Evolutionary conservation across 2,329 filamentous ascomycete species (phyloP).

Genomic region (Elsinoe necatrix): DNA sequence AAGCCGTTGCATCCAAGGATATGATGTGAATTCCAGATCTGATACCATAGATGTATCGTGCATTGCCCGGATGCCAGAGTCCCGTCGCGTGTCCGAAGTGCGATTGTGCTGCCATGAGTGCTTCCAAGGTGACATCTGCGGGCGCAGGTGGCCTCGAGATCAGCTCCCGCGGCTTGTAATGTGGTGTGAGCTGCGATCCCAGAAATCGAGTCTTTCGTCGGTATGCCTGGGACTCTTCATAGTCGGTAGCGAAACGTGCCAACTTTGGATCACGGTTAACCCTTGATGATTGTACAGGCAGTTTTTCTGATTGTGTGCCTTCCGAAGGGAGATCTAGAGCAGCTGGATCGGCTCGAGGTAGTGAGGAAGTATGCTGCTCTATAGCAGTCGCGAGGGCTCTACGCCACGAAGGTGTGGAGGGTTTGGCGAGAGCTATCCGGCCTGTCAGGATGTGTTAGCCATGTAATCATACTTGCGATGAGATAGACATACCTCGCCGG

Average conservation of each 20-base stretch:
- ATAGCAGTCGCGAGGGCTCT: constrained; percentile 31
- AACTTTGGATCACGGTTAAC: not conserved
- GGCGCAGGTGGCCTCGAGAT: constrained; percentile 65
- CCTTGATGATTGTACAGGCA: not conserved
- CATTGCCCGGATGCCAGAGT: constrained; percentile 90
- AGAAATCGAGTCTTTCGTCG: constrained; percentile 21
- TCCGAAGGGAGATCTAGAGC: constrained; percentile 10
- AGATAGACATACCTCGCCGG: constrained; percentile 30
- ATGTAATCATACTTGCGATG: not conserved
- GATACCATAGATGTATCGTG: constrained; percentile 87
- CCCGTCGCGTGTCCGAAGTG: constrained; percentile 87
- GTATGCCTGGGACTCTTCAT: constrained; percentile 36
- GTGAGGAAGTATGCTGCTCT: constrained; percentile 21
- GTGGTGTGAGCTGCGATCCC: constrained; percentile 34
- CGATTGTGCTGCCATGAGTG: constrained; percentile 77
- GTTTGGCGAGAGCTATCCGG: constrained; percentile 32
- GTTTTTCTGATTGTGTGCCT: not conserved
- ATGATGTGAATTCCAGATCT: constrained; percentile 88
- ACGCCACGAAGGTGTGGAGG: constrained; percentile 29
- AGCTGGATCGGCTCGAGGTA: constrained; percentile 1
- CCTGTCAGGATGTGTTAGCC: constrained; percentile 24
- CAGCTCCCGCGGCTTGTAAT: constrained; percentile 59
- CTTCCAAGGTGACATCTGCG: constrained; percentile 77
- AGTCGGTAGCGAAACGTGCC: constrained; percentile 32
- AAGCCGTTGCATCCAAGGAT: constrained; percentile 77